These are phyloP conservation scores for Yamadazyma spencermartinsiae DNA, from an alignment of 1,139 yeast species.

Conservation along the genomic window DNA sequence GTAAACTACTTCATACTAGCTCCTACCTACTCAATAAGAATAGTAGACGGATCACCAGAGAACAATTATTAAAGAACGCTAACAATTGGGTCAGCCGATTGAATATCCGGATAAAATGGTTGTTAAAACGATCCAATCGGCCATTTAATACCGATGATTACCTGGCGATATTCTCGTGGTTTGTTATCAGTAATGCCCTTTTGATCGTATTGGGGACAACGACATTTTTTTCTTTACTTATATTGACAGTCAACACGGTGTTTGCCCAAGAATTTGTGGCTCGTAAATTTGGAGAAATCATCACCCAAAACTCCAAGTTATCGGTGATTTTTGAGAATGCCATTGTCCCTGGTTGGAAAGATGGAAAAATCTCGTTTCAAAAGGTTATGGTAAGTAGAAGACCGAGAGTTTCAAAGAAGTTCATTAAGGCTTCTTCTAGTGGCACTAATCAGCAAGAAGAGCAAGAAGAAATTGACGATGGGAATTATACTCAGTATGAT, in stretches of 20 bases:
- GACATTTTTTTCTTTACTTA: conserved; percentile 75
- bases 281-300: conserved; percentile 71
- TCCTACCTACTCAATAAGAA: background rate
- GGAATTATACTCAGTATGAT: conserved; percentile 94
- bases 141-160: conserved; percentile 90
- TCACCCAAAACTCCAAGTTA: conserved; percentile 83
- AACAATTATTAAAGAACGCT: conserved; percentile 55
- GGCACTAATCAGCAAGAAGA: conserved; percentile 9
- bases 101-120: conserved; percentile 66
- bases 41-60: conserved; percentile 28
- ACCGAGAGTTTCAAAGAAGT: conserved; percentile 56
- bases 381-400: conserved; percentile 86
- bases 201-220: conserved; percentile 85
- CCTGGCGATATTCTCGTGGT: conserved; percentile 88
- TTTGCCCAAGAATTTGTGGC: conserved; percentile 91
- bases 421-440: conserved; percentile 62
- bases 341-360: conserved; percentile 92
- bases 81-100: conserved; percentile 50
- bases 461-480: conserved; percentile 56
- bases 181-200: conserved; percentile 80
- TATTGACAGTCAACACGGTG: conserved; percentile 81
- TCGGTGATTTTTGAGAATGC: conserved; percentile 92
- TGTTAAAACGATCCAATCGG: conserved; percentile 50
- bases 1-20: conserved; percentile 1
- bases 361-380: conserved; percentile 78